phyloP scores from a whole-genome alignment of 2,329 filamentous ascomycete species.

The Apiospora sp. region DNA sequence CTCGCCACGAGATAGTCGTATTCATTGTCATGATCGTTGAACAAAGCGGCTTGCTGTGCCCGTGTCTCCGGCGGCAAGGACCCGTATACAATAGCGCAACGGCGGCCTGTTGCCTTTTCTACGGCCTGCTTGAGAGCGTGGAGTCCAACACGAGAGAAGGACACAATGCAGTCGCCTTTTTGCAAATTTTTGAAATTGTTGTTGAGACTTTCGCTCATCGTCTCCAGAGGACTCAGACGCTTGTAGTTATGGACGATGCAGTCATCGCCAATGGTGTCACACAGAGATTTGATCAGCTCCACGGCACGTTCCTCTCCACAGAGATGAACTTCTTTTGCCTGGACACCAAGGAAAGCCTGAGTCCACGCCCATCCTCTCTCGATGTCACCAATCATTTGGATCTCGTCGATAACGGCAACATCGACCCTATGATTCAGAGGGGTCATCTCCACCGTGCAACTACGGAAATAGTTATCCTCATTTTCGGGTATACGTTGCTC shows the following conservation, averaged over 20 bases:
- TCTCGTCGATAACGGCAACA: conserved; percentile 96
- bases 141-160: conserved; percentile 83
- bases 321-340: conserved; percentile 88
- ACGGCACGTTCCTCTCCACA: conserved; percentile 90
- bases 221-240: conserved; percentile 79
- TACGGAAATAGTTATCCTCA: conserved; percentile 68
- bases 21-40: conserved; percentile 95
- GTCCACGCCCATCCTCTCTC: conserved; percentile 96
- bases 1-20: conserved; percentile 95
- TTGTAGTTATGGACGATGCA: conserved; percentile 84
- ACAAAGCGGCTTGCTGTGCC: conserved; percentile 87
- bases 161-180: conserved; percentile 91
- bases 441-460: conserved; percentile 94
- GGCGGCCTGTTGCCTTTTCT: conserved; percentile 76
- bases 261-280: conserved; percentile 81
- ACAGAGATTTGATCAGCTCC: conserved; percentile 78
- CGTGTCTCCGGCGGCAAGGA: conserved; percentile 90
- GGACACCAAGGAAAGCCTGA: conserved; percentile 84
- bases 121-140: conserved; percentile 82
- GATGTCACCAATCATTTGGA: conserved; percentile 89
- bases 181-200: conserved; percentile 72
- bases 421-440: conserved; percentile 69
- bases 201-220: conserved; percentile 68
- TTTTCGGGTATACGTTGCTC: conserved; percentile 76
- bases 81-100: conserved; percentile 93